phyloP scores from a whole-genome alignment of 2,329 filamentous ascomycete genomes.

The Xylariaceae sp. region DNA sequence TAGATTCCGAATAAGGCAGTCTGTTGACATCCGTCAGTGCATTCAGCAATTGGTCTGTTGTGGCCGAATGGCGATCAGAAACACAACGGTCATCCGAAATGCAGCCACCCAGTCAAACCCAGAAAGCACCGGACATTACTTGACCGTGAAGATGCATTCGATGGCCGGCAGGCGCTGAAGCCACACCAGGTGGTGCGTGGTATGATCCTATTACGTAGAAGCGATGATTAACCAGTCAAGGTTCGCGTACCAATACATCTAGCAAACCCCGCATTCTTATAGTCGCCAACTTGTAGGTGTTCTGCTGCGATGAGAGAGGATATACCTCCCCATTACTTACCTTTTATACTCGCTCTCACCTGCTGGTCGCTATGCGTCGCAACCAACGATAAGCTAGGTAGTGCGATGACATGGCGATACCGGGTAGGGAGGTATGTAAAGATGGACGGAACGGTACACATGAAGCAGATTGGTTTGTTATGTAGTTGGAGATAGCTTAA shows the following conservation, averaged over 20 bases:
- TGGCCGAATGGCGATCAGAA: neutral
- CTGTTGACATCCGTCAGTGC: conserved; percentile 14
- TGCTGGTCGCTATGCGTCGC: conserved; percentile 18
- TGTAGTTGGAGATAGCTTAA: conserved; percentile 18
- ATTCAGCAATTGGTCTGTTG: neutral
- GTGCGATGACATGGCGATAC: no score
- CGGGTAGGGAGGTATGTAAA: conserved; percentile 1
- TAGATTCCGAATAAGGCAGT: conserved; percentile 18
- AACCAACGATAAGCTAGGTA: conserved; percentile 10
- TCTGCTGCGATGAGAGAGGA: conserved; percentile 15
- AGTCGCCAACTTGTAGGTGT: conserved; percentile 26
- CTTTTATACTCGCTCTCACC: neutral
- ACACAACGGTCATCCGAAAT: neutral
- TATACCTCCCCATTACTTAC: conserved; percentile 26
- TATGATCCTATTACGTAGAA: conserved; percentile 20
- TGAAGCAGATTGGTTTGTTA: conserved; percentile 7
- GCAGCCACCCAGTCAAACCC: neutral
- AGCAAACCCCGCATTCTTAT: conserved; percentile 25
- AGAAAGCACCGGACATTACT: neutral
- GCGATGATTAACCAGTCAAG: conserved; percentile 17
- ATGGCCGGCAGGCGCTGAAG: no score
- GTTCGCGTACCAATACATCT: conserved; percentile 12
- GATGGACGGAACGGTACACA: neutral
- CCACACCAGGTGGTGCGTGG: conserved; percentile 6
- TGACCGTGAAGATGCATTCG: no score